Evolutionary conservation across 441 rosid genomes (phyloP).

Genomic region (Pelargonium fulgidum): DNA sequence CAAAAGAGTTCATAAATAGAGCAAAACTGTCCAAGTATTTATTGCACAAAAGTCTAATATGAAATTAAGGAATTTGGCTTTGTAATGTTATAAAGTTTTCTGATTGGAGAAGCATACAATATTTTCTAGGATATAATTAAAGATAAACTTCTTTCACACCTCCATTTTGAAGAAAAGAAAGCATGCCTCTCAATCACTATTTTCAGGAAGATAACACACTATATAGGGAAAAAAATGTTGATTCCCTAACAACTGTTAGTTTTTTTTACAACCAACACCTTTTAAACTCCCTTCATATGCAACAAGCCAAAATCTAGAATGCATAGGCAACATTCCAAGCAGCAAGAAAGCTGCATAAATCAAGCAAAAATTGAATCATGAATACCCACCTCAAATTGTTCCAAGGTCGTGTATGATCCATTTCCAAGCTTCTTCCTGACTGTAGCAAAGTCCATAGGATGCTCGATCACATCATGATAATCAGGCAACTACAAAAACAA

Average conservation of each 20-base stretch:
- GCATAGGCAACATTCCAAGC: no score
- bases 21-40: not conserved
- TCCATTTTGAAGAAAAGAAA: not conserved
- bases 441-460: slow-evolving; percentile 53
- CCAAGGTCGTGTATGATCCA: slow-evolving; percentile 36
- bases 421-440: slow-evolving; percentile 38
- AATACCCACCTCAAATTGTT: slow-evolving; percentile 43
- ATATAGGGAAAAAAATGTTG: no score
- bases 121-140: not conserved
- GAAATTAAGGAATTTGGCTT: not conserved
- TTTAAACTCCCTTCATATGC: no score
- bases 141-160: not conserved
- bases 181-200: no score
- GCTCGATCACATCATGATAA: slow-evolving; percentile 40
- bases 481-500: slow-evolving; percentile 44
- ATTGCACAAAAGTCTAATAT: no score
- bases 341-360: no score
- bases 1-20: not conserved
- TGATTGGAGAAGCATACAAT: not conserved
- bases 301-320: no score
- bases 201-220: no score
- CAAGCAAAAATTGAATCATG: no score
- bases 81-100: not conserved
- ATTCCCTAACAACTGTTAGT: no score
- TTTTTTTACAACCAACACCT: no score